Percentiles rank a stretch among this genome's conserved stretches.
These are phyloP conservation scores for Mortierella alpina DNA, from an alignment of 192 early-diverging fungal species.

Conservation along the genomic window DNA sequence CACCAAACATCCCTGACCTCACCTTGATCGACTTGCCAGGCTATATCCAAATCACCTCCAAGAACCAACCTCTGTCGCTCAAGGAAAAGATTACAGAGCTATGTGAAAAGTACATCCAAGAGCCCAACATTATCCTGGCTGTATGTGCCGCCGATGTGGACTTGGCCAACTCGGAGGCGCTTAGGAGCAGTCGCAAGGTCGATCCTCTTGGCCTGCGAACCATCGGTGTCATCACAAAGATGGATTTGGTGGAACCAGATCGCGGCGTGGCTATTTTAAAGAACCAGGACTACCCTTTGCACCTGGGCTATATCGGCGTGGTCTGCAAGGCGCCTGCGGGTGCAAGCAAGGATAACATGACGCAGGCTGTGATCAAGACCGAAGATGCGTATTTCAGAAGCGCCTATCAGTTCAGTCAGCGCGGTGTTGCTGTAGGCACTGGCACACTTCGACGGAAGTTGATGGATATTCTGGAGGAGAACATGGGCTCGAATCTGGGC, in stretches of 20 bases:
- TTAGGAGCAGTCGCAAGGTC: conserved; percentile 79
- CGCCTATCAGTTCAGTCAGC: conserved; percentile 66
- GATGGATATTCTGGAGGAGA: conserved; percentile 91
- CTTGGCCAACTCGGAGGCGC: conserved; percentile 86
- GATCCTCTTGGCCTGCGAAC: conserved; percentile 85
- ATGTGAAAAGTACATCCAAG: conserved; percentile 84
- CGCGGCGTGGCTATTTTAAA: conserved; percentile 82
- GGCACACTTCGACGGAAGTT: conserved; percentile 86
- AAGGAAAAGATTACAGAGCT: conserved; percentile 85
- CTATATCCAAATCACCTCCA: conserved; percentile 87
- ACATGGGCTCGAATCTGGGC: conserved; percentile 87
- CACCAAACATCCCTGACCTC: conserved; percentile 85
- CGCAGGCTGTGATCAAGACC: conserved; percentile 60
- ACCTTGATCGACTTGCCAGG: conserved; percentile 88
- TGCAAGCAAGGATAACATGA: conserved; percentile 58
- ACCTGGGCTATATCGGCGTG: conserved; percentile 96
- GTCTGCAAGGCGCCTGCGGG: conserved; percentile 79
- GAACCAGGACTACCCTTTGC: conserved; percentile 93
- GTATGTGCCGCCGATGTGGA: conserved; percentile 89
- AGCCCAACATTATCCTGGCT: conserved; percentile 87
- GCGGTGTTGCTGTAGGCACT: conserved; percentile 84
- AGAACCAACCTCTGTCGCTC: conserved; percentile 81
- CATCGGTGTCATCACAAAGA: conserved; percentile 88
- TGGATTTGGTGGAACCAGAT: conserved; percentile 88
- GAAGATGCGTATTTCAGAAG: conserved; percentile 70